Evolutionary conservation across 2,329 filamentous ascomycete genomes (phyloP).

Genomic region (Penicillium polonicum): DNA sequence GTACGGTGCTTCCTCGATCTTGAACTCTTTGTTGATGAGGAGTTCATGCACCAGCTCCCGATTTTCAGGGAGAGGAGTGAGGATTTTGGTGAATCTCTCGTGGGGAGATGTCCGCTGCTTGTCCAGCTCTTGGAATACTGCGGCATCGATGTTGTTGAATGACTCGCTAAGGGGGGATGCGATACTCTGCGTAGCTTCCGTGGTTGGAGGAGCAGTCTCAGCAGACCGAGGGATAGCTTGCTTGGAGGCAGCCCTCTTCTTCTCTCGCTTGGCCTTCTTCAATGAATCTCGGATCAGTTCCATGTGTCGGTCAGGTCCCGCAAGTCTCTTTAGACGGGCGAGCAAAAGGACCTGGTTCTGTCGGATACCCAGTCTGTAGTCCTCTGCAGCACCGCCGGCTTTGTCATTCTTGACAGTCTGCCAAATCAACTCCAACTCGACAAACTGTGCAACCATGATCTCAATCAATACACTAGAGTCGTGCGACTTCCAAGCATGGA

Average conservation of each 20-base stretch:
- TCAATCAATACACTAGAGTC: slow-evolving; percentile 63
- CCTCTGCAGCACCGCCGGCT: slow-evolving; percentile 60
- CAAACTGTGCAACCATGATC: slow-evolving; percentile 66
- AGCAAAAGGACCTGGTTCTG: slow-evolving; percentile 65
- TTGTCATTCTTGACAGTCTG: slow-evolving; percentile 65
- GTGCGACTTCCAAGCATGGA: slow-evolving; percentile 64
- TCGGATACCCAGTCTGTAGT: slow-evolving; percentile 64
- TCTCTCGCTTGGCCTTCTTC: slow-evolving; percentile 56
- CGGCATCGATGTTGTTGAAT: slow-evolving; percentile 38
- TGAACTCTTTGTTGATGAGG: slow-evolving; percentile 63
- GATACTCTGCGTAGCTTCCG: slow-evolving; percentile 39
- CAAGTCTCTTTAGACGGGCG: slow-evolving; percentile 61
- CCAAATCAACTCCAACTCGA: slow-evolving; percentile 66
- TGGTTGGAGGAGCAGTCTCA: slow-evolving; percentile 35
- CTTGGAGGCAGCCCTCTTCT: slow-evolving; percentile 52
- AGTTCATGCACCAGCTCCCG: slow-evolving; percentile 63
- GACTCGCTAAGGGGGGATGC: slow-evolving; percentile 43
- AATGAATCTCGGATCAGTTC: slow-evolving; percentile 60
- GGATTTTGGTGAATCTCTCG: slow-evolving; percentile 51
- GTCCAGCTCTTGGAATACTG: slow-evolving; percentile 37
- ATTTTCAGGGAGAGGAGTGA: slow-evolving; percentile 62
- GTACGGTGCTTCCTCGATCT: slow-evolving; percentile 53
- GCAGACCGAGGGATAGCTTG: slow-evolving; percentile 59
- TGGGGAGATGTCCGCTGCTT: slow-evolving; percentile 37
- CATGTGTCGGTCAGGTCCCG: slow-evolving; percentile 60